Evolutionary conservation across 176 grass and related monocot genomes (phyloP).

Genomic region (Lolium perenne): DNA sequence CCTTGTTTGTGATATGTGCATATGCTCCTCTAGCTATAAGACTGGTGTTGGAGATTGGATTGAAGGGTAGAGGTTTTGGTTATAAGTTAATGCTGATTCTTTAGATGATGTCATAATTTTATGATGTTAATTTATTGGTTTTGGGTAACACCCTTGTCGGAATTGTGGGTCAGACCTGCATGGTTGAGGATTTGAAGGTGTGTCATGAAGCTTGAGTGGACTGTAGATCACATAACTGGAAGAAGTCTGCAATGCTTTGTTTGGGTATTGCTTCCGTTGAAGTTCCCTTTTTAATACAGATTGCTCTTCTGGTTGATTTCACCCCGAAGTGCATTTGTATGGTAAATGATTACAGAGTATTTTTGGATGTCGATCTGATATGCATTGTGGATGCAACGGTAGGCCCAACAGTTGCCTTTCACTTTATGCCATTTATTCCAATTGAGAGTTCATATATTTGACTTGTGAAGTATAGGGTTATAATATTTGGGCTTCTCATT

Average conservation of each 20-base stretch:
- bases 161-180: conserved; percentile 18
- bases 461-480: background rate
- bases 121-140: background rate
- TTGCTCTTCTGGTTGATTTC: background rate
- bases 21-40: conserved; percentile 4
- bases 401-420: background rate
- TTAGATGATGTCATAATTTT: background rate
- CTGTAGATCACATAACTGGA: background rate
- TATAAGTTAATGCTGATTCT: background rate
- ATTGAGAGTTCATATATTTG: background rate
- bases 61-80: conserved; percentile 17
- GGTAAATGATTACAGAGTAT: background rate
- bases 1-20: background rate
- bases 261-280: background rate
- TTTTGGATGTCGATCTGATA: conserved; percentile 2
- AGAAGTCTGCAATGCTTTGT: background rate
- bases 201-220: background rate
- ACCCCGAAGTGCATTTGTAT: background rate
- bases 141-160: background rate
- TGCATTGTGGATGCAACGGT: background rate
- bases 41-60: background rate
- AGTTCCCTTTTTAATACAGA: background rate
- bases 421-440: background rate
- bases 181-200: background rate
- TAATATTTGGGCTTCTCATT: background rate